Evolutionary conservation across 192 early-diverging fungal species (phyloP), one percentile per base, ranked within the genome.

Genomic region (Gonapodya prolifera): DNA sequence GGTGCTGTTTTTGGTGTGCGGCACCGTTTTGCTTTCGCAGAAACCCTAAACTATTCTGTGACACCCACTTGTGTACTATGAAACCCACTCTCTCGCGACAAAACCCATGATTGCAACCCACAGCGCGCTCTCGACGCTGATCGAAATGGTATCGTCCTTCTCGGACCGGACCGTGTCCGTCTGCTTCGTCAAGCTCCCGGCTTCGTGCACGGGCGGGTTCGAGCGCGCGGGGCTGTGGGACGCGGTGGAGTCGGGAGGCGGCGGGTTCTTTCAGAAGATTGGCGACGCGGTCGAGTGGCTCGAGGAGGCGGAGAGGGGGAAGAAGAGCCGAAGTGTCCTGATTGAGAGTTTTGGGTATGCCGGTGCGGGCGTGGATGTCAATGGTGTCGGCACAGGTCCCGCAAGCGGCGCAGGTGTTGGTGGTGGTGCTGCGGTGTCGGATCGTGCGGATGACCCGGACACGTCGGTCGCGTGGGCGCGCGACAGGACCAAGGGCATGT

Each of bases 61-160:
- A 2, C 0, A 31, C 33, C 29, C 17, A 35, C 33, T 34, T 81
- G 1, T 17, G 1, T 78, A 30, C 28, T 0, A 34, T n/a, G 23
- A 2, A 28, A 70, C 31, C 28, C 79, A 76, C 34, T 81, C 1
- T n/a, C 75, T 34, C 31, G 17, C 29, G 17, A 34, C 17, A 32
- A 34, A 0, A 80, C 30, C 73, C 75, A 82, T 35, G 18, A 31
- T 70, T 17, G 34, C n/a, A 77, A 18, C 70, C 32, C 1, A 1
- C 77, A 89, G 88, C 73, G 96, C 95, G 34, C 86, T 91, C 16
- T 91, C 93, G 80, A 97, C 94, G 33, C 87, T 99, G 1, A 79
- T 92, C 30, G 94, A 96, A 76, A 97, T 98, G 79, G 93, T 98
- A 18, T 89, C 91, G 75, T 87, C 92, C 16, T 99, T 98, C 80